These are phyloP conservation scores for Chytridiales sp. DNA, from an alignment of 371 early-diverging fungal species.

Conservation along the genomic window DNA sequence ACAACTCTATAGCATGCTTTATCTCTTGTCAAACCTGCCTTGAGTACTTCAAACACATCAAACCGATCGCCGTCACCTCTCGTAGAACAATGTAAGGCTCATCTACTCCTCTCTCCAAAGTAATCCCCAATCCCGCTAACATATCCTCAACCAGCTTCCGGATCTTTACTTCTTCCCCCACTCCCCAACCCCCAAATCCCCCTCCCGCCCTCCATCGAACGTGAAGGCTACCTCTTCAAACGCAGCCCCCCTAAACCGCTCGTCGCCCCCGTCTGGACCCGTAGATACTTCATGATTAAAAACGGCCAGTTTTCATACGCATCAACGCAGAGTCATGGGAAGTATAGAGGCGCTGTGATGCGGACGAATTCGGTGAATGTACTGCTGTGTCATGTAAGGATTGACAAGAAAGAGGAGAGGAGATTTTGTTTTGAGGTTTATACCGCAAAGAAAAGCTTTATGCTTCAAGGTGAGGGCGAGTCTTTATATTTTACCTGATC, in stretches of 20 bases:
- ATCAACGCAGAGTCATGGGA: slow-evolving; percentile 43
- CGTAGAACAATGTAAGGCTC: too few species aligned
- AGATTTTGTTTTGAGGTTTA: slow-evolving; percentile 75
- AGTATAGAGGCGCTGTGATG: slow-evolving; percentile 58
- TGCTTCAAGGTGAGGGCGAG: slow-evolving; percentile 5
- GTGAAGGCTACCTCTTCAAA: slow-evolving; percentile 36
- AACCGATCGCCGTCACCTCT: too few species aligned
- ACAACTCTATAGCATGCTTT: too few species aligned
- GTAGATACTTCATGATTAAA: slow-evolving; percentile 33
- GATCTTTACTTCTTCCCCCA: too few species aligned
- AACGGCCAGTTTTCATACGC: slow-evolving; percentile 54
- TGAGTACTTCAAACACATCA: too few species aligned
- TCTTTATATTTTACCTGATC: not conserved
- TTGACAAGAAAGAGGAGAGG: slow-evolving; percentile 56
- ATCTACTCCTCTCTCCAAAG: too few species aligned
- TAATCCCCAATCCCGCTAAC: too few species aligned
- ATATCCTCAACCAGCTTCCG: too few species aligned
- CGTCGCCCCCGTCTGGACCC: slow-evolving; percentile 33
- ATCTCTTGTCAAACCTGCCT: too few species aligned
- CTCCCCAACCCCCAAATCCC: too few species aligned
- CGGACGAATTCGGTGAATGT: slow-evolving; percentile 60
- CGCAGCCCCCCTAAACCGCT: slow-evolving; percentile 7
- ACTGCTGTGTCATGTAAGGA: slow-evolving; percentile 59
- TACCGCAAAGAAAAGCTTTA: slow-evolving; percentile 58
- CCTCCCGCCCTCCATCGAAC: slow-evolving; percentile 14